Evolutionary conservation across 2,329 filamentous ascomycete species (phyloP), one percentile per base, ranked within the genome.

Genomic region (Aspergillus pseudonomiae): DNA sequence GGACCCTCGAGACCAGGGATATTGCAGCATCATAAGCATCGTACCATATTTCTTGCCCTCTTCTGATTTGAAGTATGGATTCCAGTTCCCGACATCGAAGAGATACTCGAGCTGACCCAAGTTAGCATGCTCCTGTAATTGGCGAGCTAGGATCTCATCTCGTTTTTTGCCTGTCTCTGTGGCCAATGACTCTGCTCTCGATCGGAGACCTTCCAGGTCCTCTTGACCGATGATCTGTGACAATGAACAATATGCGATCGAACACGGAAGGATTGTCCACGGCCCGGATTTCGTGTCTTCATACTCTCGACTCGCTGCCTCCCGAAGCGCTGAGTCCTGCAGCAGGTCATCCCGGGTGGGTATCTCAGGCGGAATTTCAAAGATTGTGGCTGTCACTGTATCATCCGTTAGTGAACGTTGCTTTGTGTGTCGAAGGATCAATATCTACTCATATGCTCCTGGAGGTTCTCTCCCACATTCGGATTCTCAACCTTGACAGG

Each of bases 1-100:
- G 2, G 76, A 80, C 0, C 84, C 84, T 3, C 77, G 74, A 0
- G 82, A 81, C 34, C 84, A 84, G 0, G 84, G 84, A 69, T 85
- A 84, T 63, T 85, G 83, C 1, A 86, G 71, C 63, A 85, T 81
- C 62, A 81, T 80, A 0, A 85, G 66, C 75, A 85, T 79, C 3
- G 81, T 83, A 10, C 75, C 82, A 61, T 85, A 84, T 60, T 78
- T 80, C 63, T 81, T 84, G 2, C 72, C 75, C 0, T 52, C 71
- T 62, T 65, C 74, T 54, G 59, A 74, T 60, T 39, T 68, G 56
- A 71, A 82, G 73, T 66, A 73, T 56, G 81, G 73, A 60, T 75
- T 83, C 77, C 79, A 83, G 62, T 84, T 83, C 4, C 82, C 82
- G 1, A 81, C 71, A 48, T 83, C 81, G 36, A 85, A 83, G 32